A percentile compares a stretch with the other conserved stretches of the same genome.
Conservation (phyloP, 768 basidiomycete species). For the Fomitopsis pulvina region DNA sequence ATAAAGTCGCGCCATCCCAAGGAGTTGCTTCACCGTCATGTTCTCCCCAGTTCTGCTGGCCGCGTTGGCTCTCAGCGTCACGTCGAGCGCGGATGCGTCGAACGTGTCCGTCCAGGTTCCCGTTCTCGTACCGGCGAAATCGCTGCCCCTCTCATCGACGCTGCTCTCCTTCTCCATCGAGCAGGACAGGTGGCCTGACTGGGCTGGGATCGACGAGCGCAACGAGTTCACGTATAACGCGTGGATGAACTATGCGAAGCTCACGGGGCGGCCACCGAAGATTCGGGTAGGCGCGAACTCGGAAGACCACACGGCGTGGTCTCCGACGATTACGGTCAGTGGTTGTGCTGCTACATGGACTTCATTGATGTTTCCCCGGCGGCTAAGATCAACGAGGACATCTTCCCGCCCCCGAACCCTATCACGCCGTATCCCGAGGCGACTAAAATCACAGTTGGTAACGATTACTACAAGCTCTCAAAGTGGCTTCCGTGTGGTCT, state of each 20-base stretch:
- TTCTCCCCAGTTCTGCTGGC: too few species aligned
- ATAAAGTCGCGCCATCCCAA: too few species aligned
- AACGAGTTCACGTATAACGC: slow-evolving; percentile 59
- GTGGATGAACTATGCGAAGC: slow-evolving; percentile 45
- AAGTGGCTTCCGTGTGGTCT: slow-evolving; percentile 46
- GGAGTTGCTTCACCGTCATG: too few species aligned
- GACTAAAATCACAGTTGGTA: slow-evolving; percentile 48
- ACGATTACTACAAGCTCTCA: slow-evolving; percentile 47
- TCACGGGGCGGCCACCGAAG: slow-evolving; percentile 48
- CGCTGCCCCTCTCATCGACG: slow-evolving; percentile 35
- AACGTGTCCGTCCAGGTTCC: slow-evolving; percentile 33
- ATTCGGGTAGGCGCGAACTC: slow-evolving; percentile 53
- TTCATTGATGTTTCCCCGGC: neutral
- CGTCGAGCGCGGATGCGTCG: neutral
- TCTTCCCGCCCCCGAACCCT: slow-evolving; percentile 42
- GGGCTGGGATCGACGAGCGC: slow-evolving; percentile 43
- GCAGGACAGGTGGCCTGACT: slow-evolving; percentile 65
- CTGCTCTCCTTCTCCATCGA: slow-evolving; percentile 63
- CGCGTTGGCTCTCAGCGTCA: too few species aligned
- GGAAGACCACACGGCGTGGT: slow-evolving; percentile 53
- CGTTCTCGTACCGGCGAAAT: slow-evolving; percentile 26
- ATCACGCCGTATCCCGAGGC: slow-evolving; percentile 64
- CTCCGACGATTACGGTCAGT: slow-evolving; percentile 28
- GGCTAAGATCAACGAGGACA: slow-evolving; percentile 32
- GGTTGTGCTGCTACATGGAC: neutral